These are phyloP conservation scores for Zygoascus ofunaensis DNA, from an alignment of 805 yeast genomes.

Conservation along the genomic window DNA sequence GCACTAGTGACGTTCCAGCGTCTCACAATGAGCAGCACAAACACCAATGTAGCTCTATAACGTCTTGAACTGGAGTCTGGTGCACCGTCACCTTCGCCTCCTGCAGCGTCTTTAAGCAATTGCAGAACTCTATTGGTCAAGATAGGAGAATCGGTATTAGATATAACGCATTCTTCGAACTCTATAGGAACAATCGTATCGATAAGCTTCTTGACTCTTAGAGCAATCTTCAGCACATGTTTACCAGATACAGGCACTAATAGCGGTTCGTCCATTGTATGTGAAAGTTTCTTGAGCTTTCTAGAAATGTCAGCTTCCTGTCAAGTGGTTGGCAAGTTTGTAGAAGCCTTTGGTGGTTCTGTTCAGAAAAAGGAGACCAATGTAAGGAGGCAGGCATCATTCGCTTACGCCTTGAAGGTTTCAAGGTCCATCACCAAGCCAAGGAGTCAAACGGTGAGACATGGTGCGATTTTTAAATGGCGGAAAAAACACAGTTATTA, in stretches of 20 bases:
- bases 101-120: slow-evolving; percentile 65
- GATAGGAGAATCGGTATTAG: slow-evolving; percentile 49
- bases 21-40: slow-evolving; percentile 64
- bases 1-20: slow-evolving; percentile 66
- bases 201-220: slow-evolving; percentile 62
- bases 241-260: slow-evolving; percentile 14
- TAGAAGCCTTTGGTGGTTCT: no score
- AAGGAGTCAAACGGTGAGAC: no score
- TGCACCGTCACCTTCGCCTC: slow-evolving; percentile 59
- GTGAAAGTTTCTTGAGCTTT: no score
- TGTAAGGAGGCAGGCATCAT: no score
- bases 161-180: slow-evolving; percentile 42
- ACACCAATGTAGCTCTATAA: slow-evolving; percentile 58
- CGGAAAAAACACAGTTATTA: no score
- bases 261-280: slow-evolving; percentile 7
- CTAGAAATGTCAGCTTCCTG: no score
- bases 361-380: no score
- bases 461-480: no score
- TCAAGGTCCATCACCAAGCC: no score
- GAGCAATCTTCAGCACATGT: slow-evolving; percentile 37
- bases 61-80: slow-evolving; percentile 46
- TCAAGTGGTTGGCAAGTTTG: no score
- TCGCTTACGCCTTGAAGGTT: no score
- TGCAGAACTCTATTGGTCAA: slow-evolving; percentile 49
- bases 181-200: slow-evolving; percentile 64